phyloP scores from a whole-genome alignment of 2,329 filamentous ascomycete genomes.

The Neobulgaria alba region DNA sequence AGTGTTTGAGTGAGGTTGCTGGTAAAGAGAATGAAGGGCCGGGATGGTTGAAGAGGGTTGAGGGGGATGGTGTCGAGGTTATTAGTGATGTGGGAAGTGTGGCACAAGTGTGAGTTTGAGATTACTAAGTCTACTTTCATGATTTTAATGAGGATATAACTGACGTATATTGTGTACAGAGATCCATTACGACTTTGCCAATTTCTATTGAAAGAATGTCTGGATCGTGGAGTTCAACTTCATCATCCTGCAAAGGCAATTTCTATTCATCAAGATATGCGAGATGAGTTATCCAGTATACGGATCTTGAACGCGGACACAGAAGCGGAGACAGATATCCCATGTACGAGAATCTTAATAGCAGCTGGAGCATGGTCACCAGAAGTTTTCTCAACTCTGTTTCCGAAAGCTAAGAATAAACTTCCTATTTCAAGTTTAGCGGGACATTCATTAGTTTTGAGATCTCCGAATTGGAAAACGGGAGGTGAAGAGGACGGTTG shows the following conservation, averaged over 20 bases:
- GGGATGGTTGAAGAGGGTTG: conserved; percentile 47
- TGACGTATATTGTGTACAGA: conserved; percentile 31
- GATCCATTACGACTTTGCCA: conserved; percentile 59
- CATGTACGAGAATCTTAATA: conserved; percentile 58
- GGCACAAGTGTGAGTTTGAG: conserved; percentile 52
- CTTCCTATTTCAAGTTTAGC: conserved; percentile 56
- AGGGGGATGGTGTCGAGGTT: conserved; percentile 48
- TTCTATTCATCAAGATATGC: conserved; percentile 41
- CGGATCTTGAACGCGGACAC: conserved; percentile 38
- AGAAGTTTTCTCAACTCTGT: conserved; percentile 54
- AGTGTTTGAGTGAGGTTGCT: conserved; percentile 23
- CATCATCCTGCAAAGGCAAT: conserved; percentile 55
- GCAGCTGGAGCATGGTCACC: conserved; percentile 65
- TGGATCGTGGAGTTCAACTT: conserved; percentile 53
- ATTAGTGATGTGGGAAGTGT: conserved; percentile 53
- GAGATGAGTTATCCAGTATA: conserved; percentile 43
- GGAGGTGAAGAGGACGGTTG: conserved; percentile 40
- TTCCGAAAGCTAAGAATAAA: conserved; percentile 42
- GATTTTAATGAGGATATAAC: not conserved
- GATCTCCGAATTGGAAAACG: conserved; percentile 44
- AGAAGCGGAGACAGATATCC: conserved; percentile 41
- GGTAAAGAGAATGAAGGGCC: conserved; percentile 31
- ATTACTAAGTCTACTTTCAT: not conserved
- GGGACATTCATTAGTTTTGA: conserved; percentile 64
- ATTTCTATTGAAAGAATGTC: conserved; percentile 52